A percentile compares a stretch with the other conserved stretches of the same genome.
phyloP scores from a whole-genome alignment of 345 rosid species.

The Melaleuca alternifolia region DNA sequence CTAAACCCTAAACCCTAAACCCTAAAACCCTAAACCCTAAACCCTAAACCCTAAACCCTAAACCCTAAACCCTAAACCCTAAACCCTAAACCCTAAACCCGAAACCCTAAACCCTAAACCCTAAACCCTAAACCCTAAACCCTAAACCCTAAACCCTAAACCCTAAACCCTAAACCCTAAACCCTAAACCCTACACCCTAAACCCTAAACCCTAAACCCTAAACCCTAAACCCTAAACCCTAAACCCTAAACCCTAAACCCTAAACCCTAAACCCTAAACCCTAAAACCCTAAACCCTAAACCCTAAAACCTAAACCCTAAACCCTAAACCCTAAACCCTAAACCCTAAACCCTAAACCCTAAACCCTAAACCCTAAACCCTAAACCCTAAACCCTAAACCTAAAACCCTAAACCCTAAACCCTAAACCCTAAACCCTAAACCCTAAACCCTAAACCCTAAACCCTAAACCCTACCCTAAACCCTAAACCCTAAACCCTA shows the following conservation, averaged over 20 bases:
- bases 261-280: neutral
- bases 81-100: no score
- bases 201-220: neutral
- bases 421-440: neutral
- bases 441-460: no score
- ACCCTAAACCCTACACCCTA: no score
- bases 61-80: no score
- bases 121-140: no score
- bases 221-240: neutral
- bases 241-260: neutral
- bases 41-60: no score
- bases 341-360: neutral
- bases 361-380: neutral
- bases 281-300: neutral
- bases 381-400: conserved; percentile 1
- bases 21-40: no score
- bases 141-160: no score
- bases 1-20: no score
- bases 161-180: no score
- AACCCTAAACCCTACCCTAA: neutral
- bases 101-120: no score
- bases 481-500: neutral
- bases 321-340: neutral
- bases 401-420: neutral
- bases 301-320: neutral